These are phyloP conservation scores for Solanum arcanum DNA, from an alignment of 257 asterid species.

Conservation along the genomic window DNA sequence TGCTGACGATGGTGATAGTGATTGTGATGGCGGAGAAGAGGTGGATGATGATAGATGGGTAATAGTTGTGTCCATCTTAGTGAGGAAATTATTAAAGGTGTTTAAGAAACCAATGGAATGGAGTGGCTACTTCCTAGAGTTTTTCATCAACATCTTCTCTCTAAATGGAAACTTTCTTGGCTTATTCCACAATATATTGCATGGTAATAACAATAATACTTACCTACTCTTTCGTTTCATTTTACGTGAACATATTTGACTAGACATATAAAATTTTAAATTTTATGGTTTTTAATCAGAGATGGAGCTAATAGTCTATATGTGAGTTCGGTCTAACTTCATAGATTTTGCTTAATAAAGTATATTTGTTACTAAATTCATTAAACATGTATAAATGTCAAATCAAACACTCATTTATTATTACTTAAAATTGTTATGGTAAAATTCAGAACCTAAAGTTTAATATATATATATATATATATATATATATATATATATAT, in stretches of 20 bases:
- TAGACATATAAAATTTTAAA: background rate
- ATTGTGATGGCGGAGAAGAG: constrained; percentile 6
- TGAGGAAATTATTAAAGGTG: constrained; percentile 47
- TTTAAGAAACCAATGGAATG: constrained; percentile 67
- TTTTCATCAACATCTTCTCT: constrained; percentile 55
- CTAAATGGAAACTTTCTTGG: constrained; percentile 56
- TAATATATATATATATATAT: too few species aligned
- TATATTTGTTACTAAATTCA: too few species aligned
- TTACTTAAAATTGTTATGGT: background rate
- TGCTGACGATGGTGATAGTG: background rate
- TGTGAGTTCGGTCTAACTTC: too few species aligned
- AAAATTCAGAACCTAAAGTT: background rate
- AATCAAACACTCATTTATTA: too few species aligned
- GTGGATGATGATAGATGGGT: constrained; percentile 60
- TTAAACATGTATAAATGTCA: too few species aligned
- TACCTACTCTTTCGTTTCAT: too few species aligned
- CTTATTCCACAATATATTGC: constrained; percentile 27
- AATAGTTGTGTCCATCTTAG: constrained; percentile 54
- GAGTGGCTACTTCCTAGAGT: constrained; percentile 57
- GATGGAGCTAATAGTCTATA: background rate
- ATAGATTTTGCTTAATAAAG: too few species aligned
- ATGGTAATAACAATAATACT: constrained; percentile 27
- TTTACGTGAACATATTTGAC: background rate
- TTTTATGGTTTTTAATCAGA: background rate
- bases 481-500: too few species aligned